A percentile compares a stretch with the other conserved stretches of the same genome.
Conservation (phyloP, 1,284 basidiomycete species). For the Sphagnurus paluster region DNA sequence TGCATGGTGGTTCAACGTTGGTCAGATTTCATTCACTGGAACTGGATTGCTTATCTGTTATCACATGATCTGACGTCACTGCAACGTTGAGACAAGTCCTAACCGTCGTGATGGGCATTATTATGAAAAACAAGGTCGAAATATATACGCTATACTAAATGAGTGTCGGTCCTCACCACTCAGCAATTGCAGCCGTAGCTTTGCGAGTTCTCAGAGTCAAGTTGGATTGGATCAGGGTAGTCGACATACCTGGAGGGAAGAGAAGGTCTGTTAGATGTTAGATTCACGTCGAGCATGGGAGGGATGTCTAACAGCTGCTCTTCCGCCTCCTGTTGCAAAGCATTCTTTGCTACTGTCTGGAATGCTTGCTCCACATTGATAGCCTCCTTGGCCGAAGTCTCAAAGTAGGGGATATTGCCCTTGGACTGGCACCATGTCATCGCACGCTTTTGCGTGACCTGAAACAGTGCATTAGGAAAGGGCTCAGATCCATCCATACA, state of each 20-base stretch:
- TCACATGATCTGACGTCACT: constrained; percentile 17
- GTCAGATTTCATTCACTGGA: constrained; percentile 28
- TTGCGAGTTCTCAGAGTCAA: constrained; percentile 92
- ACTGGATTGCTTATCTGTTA: constrained; percentile 6
- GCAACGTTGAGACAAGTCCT: background rate
- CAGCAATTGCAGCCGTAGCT: constrained; percentile 92
- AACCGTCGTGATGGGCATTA: background rate
- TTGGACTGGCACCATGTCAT: constrained; percentile 99
- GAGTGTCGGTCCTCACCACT: constrained; percentile 20
- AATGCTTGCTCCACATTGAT: constrained; percentile 99
- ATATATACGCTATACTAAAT: constrained; percentile 16
- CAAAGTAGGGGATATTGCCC: constrained; percentile 99
- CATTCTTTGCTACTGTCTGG: constrained; percentile 99
- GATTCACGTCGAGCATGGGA: constrained; percentile 18
- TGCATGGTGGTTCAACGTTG: constrained; percentile 43
- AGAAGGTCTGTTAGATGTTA: constrained; percentile 23
- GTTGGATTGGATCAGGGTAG: constrained; percentile 98
- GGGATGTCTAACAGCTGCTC: constrained; percentile 79
- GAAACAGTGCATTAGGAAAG: constrained; percentile 5
- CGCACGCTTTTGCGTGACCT: constrained; percentile 99
- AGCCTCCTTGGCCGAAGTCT: constrained; percentile 99
- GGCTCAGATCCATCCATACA: constrained; percentile 3
- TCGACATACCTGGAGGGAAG: constrained; percentile 79
- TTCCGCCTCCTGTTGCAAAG: constrained; percentile 95
- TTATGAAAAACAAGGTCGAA: constrained; percentile 5